Evolutionary conservation across 305 asterid genomes (phyloP), one percentile per base, ranked within the genome.

Genomic region (Solanum hybrid): DNA sequence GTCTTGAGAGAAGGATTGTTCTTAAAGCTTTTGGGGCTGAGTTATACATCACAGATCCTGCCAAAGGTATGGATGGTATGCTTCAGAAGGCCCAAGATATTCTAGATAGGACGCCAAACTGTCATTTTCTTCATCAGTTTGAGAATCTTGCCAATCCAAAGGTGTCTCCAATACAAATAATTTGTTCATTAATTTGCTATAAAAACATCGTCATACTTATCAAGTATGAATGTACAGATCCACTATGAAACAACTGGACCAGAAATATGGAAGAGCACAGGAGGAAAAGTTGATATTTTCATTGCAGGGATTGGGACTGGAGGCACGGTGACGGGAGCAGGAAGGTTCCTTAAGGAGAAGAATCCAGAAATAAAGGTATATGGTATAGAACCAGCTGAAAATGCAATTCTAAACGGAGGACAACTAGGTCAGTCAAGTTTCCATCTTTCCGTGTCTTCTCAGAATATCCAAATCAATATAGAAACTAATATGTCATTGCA

Each of bases 221-320:
- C 42, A 51, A 78, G 29, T 86, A 18, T 86, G 86, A 40, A 80
- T 90, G 6, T 85, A 51, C 33, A 93, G 95, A 90, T 90, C 77
- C 95, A 93, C 69, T 93, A 93, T 76, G 92, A 93, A 91, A 90
- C 95, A 35, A 93, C 95, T 91, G 95, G 94, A 88, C 94, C 95
- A 79, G 95, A 93, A 88, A 93, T 93, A 87, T 93, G 95, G 95
- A 82, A 93, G 11, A 10, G 89, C 81, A 83, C 92, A 26, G 88
- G 90, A 85, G 95, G 94, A 67, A 92, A 91, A 88, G 90, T 93
- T 37, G 94, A 91, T 79, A 90, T 89, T 51, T 86, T 93, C 1
- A 91, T 93, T 89, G 92, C 92, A 14, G 95, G 94, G 87, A 93
- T 93, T 80, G 95, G 95, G 61, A 93, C 95, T 4, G 95, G 95